Evolutionary conservation across 345 rosid species (phyloP), one percentile per base, ranked within the genome.

Genomic region (Gossypium mustelinum): DNA sequence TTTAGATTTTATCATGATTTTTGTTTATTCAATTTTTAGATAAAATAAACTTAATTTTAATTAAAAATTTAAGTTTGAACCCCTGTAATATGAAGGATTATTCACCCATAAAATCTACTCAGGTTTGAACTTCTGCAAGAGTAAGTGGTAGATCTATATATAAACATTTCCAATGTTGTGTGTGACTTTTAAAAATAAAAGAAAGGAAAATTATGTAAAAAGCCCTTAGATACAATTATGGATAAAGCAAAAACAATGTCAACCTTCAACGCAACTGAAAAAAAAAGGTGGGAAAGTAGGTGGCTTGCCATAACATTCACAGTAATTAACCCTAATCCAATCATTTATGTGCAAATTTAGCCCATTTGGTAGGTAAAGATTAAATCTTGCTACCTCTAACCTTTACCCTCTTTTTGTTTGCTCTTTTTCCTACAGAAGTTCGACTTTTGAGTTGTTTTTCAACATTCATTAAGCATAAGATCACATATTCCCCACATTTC

Each of bases 371-470:
- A 43, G 75, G 77, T 68, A 48, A 50, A 59, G 8, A 18, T 72
- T 60, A 44, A 44, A 52, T 29, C 41, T 68, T 71, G 17, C 20
- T 61, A 62, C 22, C n/a, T 54, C 60, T 34, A 43, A 73, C 24
- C 58, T 44, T 59, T 50, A 61, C 29, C 3, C 22, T 48, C 57
- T 18, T 75, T 63, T 75, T 74, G 58, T 48, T 51, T 68, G 43
- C 79, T n/a, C 68, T 72, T 75, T 76, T 68, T 3, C 79, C 27
- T 41, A 68, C 77, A 75, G 59, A 51, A 68, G 9, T 18, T 45
- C 7, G 11, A 48, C 86, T 84, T 86, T 82, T 82, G 86, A 82
- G 85, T 75, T 86, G 89, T 84, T 76, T 45, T 45, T 17, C 81
- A 73, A 52, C 62, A 54, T n/a, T 65, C n/a, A 64, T 65, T 50